phyloP scores from a whole-genome alignment of 1,139 yeast genomes.

The Blastobotrys elegans region DNA sequence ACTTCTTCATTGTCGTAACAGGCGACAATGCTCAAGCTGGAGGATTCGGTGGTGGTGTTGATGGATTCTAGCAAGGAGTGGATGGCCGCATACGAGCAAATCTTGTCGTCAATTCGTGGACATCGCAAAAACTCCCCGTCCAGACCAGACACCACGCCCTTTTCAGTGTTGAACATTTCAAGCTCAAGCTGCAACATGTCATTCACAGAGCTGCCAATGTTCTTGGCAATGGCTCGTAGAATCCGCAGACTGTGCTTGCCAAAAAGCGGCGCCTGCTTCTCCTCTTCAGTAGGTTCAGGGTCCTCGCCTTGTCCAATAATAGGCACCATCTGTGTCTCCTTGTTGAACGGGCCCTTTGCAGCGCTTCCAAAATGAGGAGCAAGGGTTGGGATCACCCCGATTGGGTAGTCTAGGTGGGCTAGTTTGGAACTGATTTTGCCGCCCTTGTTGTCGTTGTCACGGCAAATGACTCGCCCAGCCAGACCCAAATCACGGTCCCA shows the following conservation, averaged over 20 bases:
- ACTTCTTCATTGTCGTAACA: constrained; percentile 92
- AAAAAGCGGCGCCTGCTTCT: constrained; percentile 53
- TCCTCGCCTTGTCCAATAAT: constrained; percentile 58
- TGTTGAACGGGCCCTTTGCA: constrained; percentile 74
- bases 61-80: constrained; percentile 50
- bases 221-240: constrained; percentile 63
- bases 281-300: constrained; percentile 50
- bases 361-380: constrained; percentile 92
- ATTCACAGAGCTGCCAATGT: constrained; percentile 48
- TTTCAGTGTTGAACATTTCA: constrained; percentile 78
- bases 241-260: constrained; percentile 73
- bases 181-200: constrained; percentile 84
- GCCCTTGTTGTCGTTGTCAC: constrained; percentile 35
- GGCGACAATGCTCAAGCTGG: constrained; percentile 46
- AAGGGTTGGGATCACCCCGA: constrained; percentile 86
- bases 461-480: constrained; percentile 85
- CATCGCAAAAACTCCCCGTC: constrained; percentile 86
- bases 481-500: constrained; percentile 90
- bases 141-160: constrained; percentile 79
- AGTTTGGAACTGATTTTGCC: constrained; percentile 59
- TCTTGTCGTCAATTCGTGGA: constrained; percentile 87
- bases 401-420: constrained; percentile 75
- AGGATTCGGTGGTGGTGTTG: constrained; percentile 32
- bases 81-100: constrained; percentile 80
- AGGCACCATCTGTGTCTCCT: constrained; percentile 83